Evolutionary conservation across 768 basidiomycete species (phyloP), one percentile per base, ranked within the genome.

Genomic region (Gloeopeniophorella convolvens): DNA sequence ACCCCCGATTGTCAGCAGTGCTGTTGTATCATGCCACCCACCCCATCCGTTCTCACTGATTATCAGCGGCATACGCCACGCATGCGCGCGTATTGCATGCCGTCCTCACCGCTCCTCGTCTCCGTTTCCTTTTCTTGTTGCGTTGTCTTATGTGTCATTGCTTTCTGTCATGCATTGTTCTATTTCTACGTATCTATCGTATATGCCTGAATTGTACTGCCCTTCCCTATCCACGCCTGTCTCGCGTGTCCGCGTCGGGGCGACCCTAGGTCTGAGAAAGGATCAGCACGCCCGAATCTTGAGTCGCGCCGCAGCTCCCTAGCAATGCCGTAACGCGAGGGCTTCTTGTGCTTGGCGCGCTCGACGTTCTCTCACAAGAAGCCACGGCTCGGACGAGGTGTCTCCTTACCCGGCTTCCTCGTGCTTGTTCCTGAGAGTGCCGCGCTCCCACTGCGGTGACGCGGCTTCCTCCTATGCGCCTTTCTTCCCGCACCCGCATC

Each of bases 401-500:
- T 18, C 9, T 16, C 20, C n/a, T 16, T 16, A 37, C 18, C 20
- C 20, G 11, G 20, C n/a, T 37, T 34, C 23, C 40, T 21, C 27
- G 23, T 13, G 13, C 36, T 27, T 30, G 27, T 48, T 30, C 30
- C 13, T 39, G 26, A 27, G 31, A 24, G 4, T 24, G 21, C 18
- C 32, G 13, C 31, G 20, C 35, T 11, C 13, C 11, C 49, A 23
- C 40, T 13, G 23, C 16, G 16, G 13, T 11, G 28, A 26, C n/a
- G 8, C 27, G n/a, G 2, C n/a, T 45, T 35, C 34, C 37, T 37
- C 15, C 34, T 35, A 32, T 42, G 35, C 13, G n/a, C 8, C 34
- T 43, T 50, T 26, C 31, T 44, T 42, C 45, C 37, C 39, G 23
- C 45, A 9, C n/a, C 41, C 21, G n/a, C 28, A 18, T 53, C 41